Evolutionary conservation across 306 rosid species (phyloP), one percentile per base, ranked within the genome.

Genomic region (Casuarina glauca): DNA sequence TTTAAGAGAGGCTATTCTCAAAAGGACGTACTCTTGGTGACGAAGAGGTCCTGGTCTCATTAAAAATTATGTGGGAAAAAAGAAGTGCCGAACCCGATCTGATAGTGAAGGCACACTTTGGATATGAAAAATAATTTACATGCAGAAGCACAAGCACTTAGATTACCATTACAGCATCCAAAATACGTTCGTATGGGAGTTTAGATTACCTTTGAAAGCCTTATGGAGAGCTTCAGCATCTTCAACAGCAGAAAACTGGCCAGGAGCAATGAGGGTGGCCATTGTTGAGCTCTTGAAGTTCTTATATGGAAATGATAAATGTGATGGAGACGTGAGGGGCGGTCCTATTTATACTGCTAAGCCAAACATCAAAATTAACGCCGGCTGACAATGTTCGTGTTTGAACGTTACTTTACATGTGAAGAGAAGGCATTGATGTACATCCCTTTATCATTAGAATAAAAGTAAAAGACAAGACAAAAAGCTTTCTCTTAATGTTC

Each of bases 171-270:
- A 26, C 32, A 26, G 32, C 32, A 26, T 26, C 32, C 32, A 26
- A 20, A 57, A 17, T 9, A 19, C 11, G 5, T 9, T 36, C 12
- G 9, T 13, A 13, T 36, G 10, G 44, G 32, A 16, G 1, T 43
- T 4, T 26, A 26, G 32, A 32, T 7, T 69, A 91, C 94, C 93
- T 90, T 85, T 76, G 83, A 85, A 88, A 41, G 97, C 89, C 68
- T 85, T 80, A 54, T 19, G 41, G 8, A 92, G 94, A 79, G 88
- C 88, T 70, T 92, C 89, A 58, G 95, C 93, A 72, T 92, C 97
- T 78, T 90, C 82, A 66, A 57, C 66, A 35, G 90, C 72, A 81
- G 88, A 78, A 64, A 60, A 50, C 41, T 88, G 85, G 43, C 35
- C 39, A 26, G 86, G 76, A 79, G 60, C 72, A 81, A 81, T 26